A percentile compares a stretch with the other conserved stretches of the same genome.
Conservation (phyloP, 2,329 filamentous ascomycete species). For the Claviceps sp. region DNA sequence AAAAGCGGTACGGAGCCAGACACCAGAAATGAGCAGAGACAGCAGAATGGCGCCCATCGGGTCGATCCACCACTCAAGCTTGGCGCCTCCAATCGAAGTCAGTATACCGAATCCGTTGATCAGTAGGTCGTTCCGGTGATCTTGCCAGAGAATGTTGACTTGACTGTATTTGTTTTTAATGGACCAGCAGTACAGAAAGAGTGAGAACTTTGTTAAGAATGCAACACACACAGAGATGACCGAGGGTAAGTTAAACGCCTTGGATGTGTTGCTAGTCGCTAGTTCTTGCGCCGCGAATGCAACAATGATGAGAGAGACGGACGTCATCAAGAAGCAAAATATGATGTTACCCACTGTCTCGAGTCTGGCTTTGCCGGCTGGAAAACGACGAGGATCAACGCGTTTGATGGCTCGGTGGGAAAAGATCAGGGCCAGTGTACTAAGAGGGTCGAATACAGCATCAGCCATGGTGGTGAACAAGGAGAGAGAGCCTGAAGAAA, state of each 20-base stretch:
- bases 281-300: constrained; percentile 72
- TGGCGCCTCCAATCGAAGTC: constrained; percentile 80
- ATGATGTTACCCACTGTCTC: constrained; percentile 93
- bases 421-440: constrained; percentile 75
- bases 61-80: constrained; percentile 90
- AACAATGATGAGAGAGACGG: constrained; percentile 84
- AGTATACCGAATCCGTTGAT: constrained; percentile 91
- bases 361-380: constrained; percentile 82
- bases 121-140: constrained; percentile 93
- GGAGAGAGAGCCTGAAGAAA: constrained; percentile 78
- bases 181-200: constrained; percentile 89
- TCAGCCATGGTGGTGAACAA: constrained; percentile 98
- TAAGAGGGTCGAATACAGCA: constrained; percentile 82
- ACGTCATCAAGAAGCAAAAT: constrained; percentile 92
- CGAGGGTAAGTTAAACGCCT: constrained; percentile 64
- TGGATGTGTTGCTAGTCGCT: constrained; percentile 37
- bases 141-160: constrained; percentile 86
- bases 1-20: constrained; percentile 81
- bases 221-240: constrained; percentile 76
- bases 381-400: constrained; percentile 77
- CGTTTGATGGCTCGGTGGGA: constrained; percentile 77
- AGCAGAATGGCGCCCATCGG: constrained; percentile 80
- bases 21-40: constrained; percentile 58
- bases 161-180: constrained; percentile 85
- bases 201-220: constrained; percentile 66